Percentiles rank a stretch among this genome's conserved stretches.
phyloP scores from a whole-genome alignment of 768 basidiomycete genomes.

The Tricholomella constricta region DNA sequence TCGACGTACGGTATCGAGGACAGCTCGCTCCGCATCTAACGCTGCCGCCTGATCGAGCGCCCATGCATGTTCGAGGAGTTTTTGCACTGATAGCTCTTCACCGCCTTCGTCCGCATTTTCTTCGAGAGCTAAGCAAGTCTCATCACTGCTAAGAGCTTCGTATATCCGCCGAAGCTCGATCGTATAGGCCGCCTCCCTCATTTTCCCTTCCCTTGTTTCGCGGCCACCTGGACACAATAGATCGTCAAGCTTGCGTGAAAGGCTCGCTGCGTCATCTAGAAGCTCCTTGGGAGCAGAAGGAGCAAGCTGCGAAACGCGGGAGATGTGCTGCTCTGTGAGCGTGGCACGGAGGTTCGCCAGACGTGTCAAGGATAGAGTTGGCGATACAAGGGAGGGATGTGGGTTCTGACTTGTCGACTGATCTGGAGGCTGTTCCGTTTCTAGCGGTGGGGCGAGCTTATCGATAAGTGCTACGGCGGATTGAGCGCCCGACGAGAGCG shows the following conservation, averaged over 20 bases:
- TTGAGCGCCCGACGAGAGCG: constrained; percentile 13
- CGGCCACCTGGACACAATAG: background rate
- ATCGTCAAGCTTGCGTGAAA: background rate
- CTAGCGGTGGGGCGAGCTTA: constrained; percentile 1
- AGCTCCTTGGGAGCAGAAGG: background rate
- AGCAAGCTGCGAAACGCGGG: constrained; percentile 4
- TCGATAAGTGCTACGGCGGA: constrained; percentile 11
- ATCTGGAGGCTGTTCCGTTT: background rate
- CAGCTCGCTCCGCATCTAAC: constrained; percentile 21
- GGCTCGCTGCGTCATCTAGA: constrained; percentile 1
- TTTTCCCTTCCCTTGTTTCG: background rate
- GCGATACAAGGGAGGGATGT: background rate
- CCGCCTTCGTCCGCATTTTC: background rate
- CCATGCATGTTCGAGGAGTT: constrained; percentile 33
- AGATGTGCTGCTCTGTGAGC: constrained; percentile 4
- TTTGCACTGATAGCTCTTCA: background rate
- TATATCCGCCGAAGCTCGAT: constrained; percentile 12
- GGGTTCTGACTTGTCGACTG: background rate
- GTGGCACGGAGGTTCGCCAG: constrained; percentile 15
- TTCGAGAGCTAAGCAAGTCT: background rate
- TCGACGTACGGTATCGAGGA: constrained; percentile 28
- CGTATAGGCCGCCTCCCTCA: constrained; percentile 16
- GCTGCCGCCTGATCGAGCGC: constrained; percentile 28
- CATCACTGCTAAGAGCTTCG: constrained; percentile 3
- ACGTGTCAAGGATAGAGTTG: constrained; percentile 3